phyloP scores from a whole-genome alignment of 2,329 filamentous ascomycete genomes.

The Tolypocladium ovalisporum region DNA sequence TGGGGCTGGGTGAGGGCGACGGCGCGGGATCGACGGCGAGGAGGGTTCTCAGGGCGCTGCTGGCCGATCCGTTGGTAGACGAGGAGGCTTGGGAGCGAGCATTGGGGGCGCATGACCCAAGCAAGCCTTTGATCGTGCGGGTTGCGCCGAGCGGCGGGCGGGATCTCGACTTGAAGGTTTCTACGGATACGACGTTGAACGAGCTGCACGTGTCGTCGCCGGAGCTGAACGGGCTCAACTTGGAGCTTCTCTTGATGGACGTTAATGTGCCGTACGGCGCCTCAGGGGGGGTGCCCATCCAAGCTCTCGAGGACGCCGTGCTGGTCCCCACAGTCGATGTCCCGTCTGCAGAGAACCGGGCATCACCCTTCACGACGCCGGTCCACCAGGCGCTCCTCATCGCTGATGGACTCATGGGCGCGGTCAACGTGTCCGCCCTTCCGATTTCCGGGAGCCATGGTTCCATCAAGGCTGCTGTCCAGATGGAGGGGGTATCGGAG shows the following conservation, averaged over 20 bases:
- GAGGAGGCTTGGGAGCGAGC: slow-evolving; percentile 57
- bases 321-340: slow-evolving; percentile 70
- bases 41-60: slow-evolving; percentile 54
- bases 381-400: slow-evolving; percentile 75
- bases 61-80: slow-evolving; percentile 57
- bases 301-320: slow-evolving; percentile 49
- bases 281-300: slow-evolving; percentile 21
- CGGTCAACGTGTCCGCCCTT: slow-evolving; percentile 39
- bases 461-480: slow-evolving; percentile 44
- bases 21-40: slow-evolving; percentile 40
- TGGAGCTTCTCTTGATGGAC: slow-evolving; percentile 54
- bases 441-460: slow-evolving; percentile 25
- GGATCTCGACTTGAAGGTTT: slow-evolving; percentile 15
- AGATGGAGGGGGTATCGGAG: slow-evolving; percentile 36
- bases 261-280: slow-evolving; percentile 26
- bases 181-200: slow-evolving; percentile 29
- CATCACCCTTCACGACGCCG: slow-evolving; percentile 62
- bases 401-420: slow-evolving; percentile 59
- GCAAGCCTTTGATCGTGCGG: slow-evolving; percentile 52
- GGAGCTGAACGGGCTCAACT: slow-evolving; percentile 44
- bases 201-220: slow-evolving; percentile 55
- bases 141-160: slow-evolving; percentile 25
- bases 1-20: slow-evolving; percentile 32
- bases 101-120: slow-evolving; percentile 38
- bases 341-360: slow-evolving; percentile 51